Percentiles rank a stretch among this genome's conserved stretches.
Conservation (phyloP, 305 asterid species). For the Andrographis paniculata region DNA sequence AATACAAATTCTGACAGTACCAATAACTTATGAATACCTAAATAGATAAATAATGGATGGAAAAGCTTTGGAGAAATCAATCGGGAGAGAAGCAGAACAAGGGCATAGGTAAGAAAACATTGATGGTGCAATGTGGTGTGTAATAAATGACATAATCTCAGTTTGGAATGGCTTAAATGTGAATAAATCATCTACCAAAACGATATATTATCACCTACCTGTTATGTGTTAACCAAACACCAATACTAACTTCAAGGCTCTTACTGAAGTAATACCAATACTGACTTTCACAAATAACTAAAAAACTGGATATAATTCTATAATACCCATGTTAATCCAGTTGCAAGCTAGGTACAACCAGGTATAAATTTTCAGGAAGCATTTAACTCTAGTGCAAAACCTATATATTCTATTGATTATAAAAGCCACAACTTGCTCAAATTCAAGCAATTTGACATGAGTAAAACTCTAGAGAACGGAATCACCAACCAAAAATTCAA, state of each 20-base stretch:
- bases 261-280: background rate
- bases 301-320: background rate
- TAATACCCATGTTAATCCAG: constrained; percentile 2
- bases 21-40: background rate
- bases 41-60: background rate
- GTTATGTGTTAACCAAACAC: constrained; percentile 14
- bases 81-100: constrained; percentile 3
- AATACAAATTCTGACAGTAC: background rate
- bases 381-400: constrained; percentile 2
- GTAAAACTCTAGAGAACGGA: constrained; percentile 5
- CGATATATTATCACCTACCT: constrained; percentile 6
- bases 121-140: background rate
- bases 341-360: constrained; percentile 1
- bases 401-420: background rate
- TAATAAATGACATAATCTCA: constrained; percentile 10
- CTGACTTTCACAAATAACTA: constrained; percentile 14
- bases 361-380: background rate
- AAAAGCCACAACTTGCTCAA: constrained; percentile 3
- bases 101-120: constrained; percentile 5
- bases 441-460: constrained; percentile 3
- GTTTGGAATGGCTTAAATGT: constrained; percentile 12
- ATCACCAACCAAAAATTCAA: constrained; percentile 7
- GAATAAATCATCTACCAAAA: background rate
- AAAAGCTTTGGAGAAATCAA: background rate
- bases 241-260: background rate